A percentile compares a stretch with the other conserved stretches of the same genome.
Evolutionary conservation across 768 basidiomycete species (phyloP).

Genomic region (Agaricus sinodeliciosus): DNA sequence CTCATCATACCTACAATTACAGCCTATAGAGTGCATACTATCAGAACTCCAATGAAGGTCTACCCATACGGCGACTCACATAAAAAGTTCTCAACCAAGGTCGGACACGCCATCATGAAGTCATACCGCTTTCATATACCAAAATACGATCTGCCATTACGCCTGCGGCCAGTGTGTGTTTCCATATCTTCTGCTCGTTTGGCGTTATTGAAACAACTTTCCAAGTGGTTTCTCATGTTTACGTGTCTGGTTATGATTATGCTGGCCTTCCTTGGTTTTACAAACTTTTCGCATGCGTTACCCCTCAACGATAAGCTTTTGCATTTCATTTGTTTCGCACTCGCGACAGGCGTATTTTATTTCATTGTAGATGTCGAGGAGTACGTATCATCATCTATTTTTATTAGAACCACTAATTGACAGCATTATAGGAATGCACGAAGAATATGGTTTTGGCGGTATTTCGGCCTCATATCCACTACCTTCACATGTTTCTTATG

Average conservation of each 20-base stretch:
- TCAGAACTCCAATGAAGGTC: not conserved
- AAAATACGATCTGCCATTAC: conserved; percentile 63
- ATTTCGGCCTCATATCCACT: conserved; percentile 64
- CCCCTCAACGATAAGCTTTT: conserved; percentile 77
- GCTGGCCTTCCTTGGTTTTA: conserved; percentile 73
- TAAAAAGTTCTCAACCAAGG: conserved; percentile 33
- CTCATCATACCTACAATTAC: not conserved
- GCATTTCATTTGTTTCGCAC: conserved; percentile 69
- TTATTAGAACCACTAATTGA: not conserved
- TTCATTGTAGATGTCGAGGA: conserved; percentile 87
- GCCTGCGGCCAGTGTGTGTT: conserved; percentile 55
- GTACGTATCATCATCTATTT: conserved; percentile 34
- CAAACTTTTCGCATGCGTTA: conserved; percentile 55
- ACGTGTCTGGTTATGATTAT: conserved; percentile 61
- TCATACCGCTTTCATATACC: conserved; percentile 59
- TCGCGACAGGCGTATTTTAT: conserved; percentile 78
- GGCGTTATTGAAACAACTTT: not conserved
- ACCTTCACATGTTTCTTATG: conserved; percentile 66
- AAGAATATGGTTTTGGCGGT: conserved; percentile 84
- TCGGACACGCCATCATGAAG: conserved; percentile 62
- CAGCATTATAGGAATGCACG: conserved; percentile 53
- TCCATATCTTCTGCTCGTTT: conserved; percentile 2
- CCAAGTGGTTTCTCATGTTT: conserved; percentile 76
- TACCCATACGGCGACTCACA: not conserved
- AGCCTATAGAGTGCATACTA: not conserved